Conservation (phyloP, 176 grass and related monocot species). For the Raddia distichophylla region DNA sequence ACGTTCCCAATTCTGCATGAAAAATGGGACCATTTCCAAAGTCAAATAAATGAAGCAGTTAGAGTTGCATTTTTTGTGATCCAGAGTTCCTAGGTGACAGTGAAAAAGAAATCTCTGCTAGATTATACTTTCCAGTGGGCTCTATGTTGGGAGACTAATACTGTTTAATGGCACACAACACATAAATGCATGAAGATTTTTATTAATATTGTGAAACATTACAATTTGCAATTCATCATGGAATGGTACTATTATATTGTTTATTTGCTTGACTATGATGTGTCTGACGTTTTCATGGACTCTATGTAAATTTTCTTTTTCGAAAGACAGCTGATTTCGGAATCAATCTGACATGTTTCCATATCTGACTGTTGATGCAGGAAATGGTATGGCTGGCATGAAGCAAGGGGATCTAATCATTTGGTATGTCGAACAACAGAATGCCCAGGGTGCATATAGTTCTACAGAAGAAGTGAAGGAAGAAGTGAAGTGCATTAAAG, state of each 20-base stretch:
- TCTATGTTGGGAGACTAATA: not conserved
- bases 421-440: constrained; percentile 95
- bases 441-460: constrained; percentile 74
- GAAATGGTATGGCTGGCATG: constrained; percentile 88
- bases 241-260: not conserved
- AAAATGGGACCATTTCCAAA: not conserved
- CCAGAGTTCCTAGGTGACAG: not conserved
- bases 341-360: not conserved
- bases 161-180: not conserved
- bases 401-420: constrained; percentile 93
- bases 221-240: not conserved
- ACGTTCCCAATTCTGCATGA: not conserved
- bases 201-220: not conserved
- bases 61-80: not conserved
- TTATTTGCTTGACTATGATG: not conserved
- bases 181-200: not conserved
- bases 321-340: not conserved
- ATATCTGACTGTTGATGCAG: constrained; percentile 37
- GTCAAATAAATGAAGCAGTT: not conserved
- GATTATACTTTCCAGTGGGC: not conserved
- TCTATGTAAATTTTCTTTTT: not conserved
- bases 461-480: constrained; percentile 92
- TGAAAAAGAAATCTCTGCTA: not conserved
- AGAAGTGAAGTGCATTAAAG: constrained; percentile 92
- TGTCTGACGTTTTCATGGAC: not conserved